Evolutionary conservation across 148 eudicot genomes (phyloP).

Genomic region (Camellia lanceoleosa): DNA sequence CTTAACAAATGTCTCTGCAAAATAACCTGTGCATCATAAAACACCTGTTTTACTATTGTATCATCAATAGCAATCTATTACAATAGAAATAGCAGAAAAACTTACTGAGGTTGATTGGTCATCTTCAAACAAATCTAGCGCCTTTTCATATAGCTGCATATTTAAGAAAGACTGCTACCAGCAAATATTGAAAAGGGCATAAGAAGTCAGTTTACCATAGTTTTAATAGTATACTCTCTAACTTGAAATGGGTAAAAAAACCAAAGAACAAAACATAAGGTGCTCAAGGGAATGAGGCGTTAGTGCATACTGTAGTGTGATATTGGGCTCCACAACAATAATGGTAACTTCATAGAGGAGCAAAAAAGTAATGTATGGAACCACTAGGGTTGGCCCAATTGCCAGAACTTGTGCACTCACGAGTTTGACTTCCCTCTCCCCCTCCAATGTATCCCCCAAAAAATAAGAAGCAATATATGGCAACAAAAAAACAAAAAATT

Average conservation of each 20-base stretch:
- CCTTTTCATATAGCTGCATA: conserved; percentile 89
- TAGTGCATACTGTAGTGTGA: neutral
- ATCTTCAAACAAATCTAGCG: conserved; percentile 89
- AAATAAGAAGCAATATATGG: no score
- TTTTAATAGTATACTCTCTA: neutral
- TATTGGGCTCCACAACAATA: neutral
- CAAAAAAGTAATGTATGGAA: neutral
- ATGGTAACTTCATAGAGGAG: neutral
- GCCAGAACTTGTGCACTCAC: no score
- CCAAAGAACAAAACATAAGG: neutral
- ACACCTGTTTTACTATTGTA: neutral
- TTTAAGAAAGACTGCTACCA: conserved; percentile 64
- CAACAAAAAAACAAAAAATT: neutral
- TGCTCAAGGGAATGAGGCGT: no score
- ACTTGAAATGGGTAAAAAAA: neutral
- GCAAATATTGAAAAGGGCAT: conserved; percentile 13
- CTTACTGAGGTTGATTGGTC: conserved; percentile 82
- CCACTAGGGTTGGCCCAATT: no score
- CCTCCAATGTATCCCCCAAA: no score
- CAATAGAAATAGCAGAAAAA: conserved; percentile 12
- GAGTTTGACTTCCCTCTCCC: no score
- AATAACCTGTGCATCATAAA: conserved; percentile 46
- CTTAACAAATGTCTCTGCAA: conserved; percentile 88
- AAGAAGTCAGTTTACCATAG: neutral
- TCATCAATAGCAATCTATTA: conserved; percentile 8